Base-by-base conservation (phyloP, 768 basidiomycete genomes). In the Hypsizygus marmoreus region DNA sequence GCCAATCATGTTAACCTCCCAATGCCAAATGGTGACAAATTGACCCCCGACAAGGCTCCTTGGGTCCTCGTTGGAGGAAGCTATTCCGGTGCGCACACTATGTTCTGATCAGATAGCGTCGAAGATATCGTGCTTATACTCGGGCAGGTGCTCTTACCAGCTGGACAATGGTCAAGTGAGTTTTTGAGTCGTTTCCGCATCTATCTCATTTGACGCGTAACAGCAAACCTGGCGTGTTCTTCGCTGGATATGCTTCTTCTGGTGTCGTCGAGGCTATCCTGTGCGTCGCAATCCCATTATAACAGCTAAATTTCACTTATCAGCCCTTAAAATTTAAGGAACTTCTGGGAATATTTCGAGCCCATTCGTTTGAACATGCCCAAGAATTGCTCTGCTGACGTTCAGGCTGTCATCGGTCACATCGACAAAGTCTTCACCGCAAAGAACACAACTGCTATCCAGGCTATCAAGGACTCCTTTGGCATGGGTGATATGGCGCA, bases 341-440 rank as follows among this genome's bases (percentile, higher is more conserved):
- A 84, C 59, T 84, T 79, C 57, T 87, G 83, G 83, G 70, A 69
- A 51, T 90, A 88, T 56, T 88, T 85, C 61, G 85, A 86, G 48
- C 86, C 86, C 10, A 78, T 86, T 53, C 79, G 79, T 12, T 69
- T 77, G 53, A 67, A 79, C 55, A 88, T 87, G 84, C 81, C 86
- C 2, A 39, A 56, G 51, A 89, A 90, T 61, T 90, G 88, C 64
- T 87, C 85, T 6, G 76, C 83, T 0, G 88, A 90, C 55, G 74
- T 88, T 23, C 67, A 85, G 59, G 75, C 75, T 4, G 84, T 83
- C 12, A 74, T 88, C 42, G 57, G 74, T 4, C 74, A 85, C 53
- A 65, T 88, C 29, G 87, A 88, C 56, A 40, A 71, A 42, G 77
- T 80, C 5, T 80, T 86, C 53, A 62, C 64, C 0, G 66, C 66